A percentile compares a stretch with the other conserved stretches of the same genome.
phyloP scores from a whole-genome alignment of 192 early-diverging fungal genomes.

The Backusella westeae region DNA sequence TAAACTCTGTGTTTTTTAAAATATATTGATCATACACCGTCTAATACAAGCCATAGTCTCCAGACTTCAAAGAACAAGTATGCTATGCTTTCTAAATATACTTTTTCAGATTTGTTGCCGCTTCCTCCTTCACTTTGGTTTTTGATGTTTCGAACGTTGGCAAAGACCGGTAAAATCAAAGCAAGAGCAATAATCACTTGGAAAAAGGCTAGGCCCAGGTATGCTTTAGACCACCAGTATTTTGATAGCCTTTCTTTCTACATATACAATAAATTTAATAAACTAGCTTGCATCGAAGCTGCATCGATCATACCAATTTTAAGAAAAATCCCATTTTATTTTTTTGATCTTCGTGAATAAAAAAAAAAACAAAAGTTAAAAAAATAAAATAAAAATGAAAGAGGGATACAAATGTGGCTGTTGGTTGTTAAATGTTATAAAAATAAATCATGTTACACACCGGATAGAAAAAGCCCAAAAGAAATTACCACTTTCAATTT shows the following conservation, averaged over 20 bases:
- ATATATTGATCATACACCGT: background rate
- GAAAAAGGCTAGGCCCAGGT: background rate
- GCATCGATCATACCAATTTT: background rate
- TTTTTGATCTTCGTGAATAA: background rate
- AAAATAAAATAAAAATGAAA: background rate
- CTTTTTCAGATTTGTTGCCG: background rate
- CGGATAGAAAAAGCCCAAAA: background rate
- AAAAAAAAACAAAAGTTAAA: background rate
- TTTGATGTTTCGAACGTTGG: background rate
- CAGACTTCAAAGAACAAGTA: background rate
- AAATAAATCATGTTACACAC: background rate
- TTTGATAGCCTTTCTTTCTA: slow-evolving; percentile 2
- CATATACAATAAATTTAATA: background rate
- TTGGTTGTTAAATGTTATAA: background rate
- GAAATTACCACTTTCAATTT: background rate
- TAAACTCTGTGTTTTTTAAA: background rate
- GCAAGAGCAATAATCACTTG: background rate
- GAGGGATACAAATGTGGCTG: slow-evolving; percentile 2
- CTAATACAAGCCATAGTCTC: background rate
- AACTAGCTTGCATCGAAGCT: background rate
- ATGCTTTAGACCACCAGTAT: background rate
- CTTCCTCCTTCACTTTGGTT: background rate
- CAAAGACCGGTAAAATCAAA: background rate
- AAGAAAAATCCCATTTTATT: background rate
- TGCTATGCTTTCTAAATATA: background rate